These are phyloP conservation scores for Blastobotrys parvus DNA, from an alignment of 805 yeast genomes.

Conservation along the genomic window DNA sequence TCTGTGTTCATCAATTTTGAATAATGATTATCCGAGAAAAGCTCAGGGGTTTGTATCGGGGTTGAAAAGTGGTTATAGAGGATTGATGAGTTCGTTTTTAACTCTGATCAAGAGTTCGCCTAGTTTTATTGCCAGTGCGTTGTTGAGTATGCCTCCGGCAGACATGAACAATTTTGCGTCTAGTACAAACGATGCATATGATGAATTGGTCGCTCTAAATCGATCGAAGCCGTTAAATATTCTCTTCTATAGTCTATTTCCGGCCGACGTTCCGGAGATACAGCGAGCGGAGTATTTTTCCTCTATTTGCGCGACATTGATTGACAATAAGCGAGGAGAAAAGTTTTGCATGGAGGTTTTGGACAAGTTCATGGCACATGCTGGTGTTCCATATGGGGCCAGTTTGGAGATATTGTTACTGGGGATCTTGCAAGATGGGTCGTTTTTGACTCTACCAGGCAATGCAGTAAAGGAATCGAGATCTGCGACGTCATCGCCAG, in stretches of 20 bases:
- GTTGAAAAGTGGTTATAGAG: constrained; percentile 21
- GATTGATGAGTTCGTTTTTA: constrained; percentile 26
- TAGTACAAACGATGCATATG: constrained; percentile 13
- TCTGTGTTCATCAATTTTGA: constrained; percentile 10
- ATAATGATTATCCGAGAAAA: constrained; percentile 1
- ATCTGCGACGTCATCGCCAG: constrained; percentile 2
- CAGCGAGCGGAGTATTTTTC: constrained; percentile 24
- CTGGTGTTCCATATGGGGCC: constrained; percentile 9
- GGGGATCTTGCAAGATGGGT: constrained; percentile 16
- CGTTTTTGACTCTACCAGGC: constrained; percentile 10
- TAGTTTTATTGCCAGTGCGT: constrained; percentile 25
- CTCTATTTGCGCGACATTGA: constrained; percentile 16
- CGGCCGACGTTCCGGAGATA: constrained; percentile 17
- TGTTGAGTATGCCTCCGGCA: constrained; percentile 12
- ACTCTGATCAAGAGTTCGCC: constrained; percentile 28
- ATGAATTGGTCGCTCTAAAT: constrained; percentile 17
- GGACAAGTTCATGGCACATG: constrained; percentile 11
- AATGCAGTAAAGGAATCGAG: background rate
- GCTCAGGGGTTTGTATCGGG: constrained; percentile 9
- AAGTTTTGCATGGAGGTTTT: constrained; percentile 15
- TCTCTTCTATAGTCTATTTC: constrained; percentile 24
- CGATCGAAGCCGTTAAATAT: constrained; percentile 24
- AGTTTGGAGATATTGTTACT: constrained; percentile 12
- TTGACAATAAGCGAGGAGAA: constrained; percentile 17
- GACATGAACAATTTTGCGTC: constrained; percentile 11